phyloP scores from a whole-genome alignment of 345 rosid genomes.

The Salix arbutifolia region DNA sequence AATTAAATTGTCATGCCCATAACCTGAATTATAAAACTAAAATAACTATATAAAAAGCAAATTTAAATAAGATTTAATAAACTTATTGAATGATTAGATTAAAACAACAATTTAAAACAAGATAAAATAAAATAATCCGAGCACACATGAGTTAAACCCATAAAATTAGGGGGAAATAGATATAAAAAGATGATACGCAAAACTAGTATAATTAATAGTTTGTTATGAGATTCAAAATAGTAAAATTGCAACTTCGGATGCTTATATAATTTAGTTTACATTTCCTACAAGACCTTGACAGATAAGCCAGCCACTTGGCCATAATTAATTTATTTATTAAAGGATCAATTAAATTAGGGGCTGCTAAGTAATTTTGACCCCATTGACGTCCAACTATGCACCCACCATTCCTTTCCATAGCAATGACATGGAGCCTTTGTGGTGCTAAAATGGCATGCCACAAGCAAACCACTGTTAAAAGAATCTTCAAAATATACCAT shows the following conservation, averaged over 20 bases:
- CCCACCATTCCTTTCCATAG: background rate
- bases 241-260: no score
- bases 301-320: background rate
- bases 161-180: no score
- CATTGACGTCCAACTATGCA: background rate
- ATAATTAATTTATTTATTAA: background rate
- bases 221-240: no score
- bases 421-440: background rate
- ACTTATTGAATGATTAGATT: no score
- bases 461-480: background rate
- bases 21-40: no score
- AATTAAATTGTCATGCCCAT: no score
- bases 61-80: no score
- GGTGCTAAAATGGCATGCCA: background rate
- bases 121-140: no score
- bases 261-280: background rate
- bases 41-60: no score
- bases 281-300: background rate
- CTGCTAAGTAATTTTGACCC: background rate
- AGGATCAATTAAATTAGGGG: background rate
- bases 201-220: no score
- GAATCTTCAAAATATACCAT: background rate
- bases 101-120: no score
- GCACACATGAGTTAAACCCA: accelerated
- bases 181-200: no score